Conservation (phyloP, 805 yeast species). For the Ogataea angusta region DNA sequence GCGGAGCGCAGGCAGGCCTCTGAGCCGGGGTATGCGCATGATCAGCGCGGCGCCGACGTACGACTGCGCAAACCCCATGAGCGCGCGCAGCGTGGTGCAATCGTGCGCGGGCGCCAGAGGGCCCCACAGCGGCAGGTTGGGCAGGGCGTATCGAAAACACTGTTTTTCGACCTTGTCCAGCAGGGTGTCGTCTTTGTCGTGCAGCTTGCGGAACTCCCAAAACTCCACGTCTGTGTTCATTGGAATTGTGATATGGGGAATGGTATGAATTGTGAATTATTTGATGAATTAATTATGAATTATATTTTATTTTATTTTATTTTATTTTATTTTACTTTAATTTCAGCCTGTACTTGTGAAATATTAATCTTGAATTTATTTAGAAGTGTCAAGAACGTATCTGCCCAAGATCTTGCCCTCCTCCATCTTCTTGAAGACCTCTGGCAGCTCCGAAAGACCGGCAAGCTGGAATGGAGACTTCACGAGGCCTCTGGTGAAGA, state of each 20-base stretch:
- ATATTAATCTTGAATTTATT: too few relatives aligned
- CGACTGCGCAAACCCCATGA: conserved; percentile 28
- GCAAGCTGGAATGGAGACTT: conserved; percentile 67
- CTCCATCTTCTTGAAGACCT: conserved; percentile 73
- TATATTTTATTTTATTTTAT: background rate
- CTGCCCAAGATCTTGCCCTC: conserved; percentile 85
- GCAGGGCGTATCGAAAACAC: conserved; percentile 28
- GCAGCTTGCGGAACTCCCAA: conserved; percentile 22
- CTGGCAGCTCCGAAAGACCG: conserved; percentile 67
- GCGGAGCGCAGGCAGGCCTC: background rate
- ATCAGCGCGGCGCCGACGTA: conserved; percentile 21
- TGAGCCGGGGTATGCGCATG: conserved; percentile 4
- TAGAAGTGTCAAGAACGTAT: conserved; percentile 77
- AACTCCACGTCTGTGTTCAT: conserved; percentile 8
- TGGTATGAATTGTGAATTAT: too few relatives aligned
- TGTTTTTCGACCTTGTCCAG: conserved; percentile 19
- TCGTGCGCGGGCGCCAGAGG: conserved; percentile 37
- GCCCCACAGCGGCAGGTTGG: conserved; percentile 31
- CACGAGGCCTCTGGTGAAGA: conserved; percentile 64
- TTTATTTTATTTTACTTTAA: background rate
- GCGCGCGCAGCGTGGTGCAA: conserved; percentile 24
- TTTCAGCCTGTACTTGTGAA: too few relatives aligned
- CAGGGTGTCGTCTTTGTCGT: conserved; percentile 25
- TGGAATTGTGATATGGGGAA: background rate
- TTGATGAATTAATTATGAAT: too few relatives aligned